Evolutionary conservation across 176 grass and related monocot species (phyloP), one percentile per base, ranked within the genome.

Genomic region (Tillandsia leiboldiana): DNA sequence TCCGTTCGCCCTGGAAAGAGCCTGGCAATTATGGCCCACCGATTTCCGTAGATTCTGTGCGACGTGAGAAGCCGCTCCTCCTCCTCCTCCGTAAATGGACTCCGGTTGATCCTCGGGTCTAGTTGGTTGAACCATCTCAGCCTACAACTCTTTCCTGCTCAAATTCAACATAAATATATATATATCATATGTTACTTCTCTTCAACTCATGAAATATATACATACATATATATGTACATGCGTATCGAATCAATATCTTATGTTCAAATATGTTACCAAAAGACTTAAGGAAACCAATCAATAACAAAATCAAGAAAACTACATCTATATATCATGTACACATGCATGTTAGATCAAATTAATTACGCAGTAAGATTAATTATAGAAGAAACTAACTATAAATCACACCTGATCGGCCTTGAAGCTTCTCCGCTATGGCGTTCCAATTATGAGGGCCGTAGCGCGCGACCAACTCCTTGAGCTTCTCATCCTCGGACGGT

Each of bases 91-190:
- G 94, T 77, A 72, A 97, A 97, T 11, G 94, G 89, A 50, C 50
- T 97, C 75, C 89, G 73, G 77, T 90, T 97, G 64, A 97, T 97
- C 69, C 86, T 83, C 1, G 94, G 86, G 51, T 97, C 89, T 50
- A 97, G 72, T 75, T 97, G 94, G 61, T 97, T 97, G 89, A 90
- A 97, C 94, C 94, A 97, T 77, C 94, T 73, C 67, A 97, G 82
- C 53, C 94, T 85, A 77, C 94, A 97, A 79, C 94, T 97, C 75
- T 97, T 97, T 28, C 93, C 94, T 97, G 63, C 63, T 61, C 22
- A 7, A 61, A 23, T 23, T 61, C 22, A 9, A n/a, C 56, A 61
- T 61, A 59, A 20, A 15, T 22, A 20, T 20, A 8, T 58, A 58
- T 54, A 15, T 33, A 20, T 20, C 29, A 33, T 56, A 58, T 54